Percentiles rank a stretch among this genome's conserved stretches.
Conservation (phyloP, 768 basidiomycete species). For the Tulasnella sp. region DNA sequence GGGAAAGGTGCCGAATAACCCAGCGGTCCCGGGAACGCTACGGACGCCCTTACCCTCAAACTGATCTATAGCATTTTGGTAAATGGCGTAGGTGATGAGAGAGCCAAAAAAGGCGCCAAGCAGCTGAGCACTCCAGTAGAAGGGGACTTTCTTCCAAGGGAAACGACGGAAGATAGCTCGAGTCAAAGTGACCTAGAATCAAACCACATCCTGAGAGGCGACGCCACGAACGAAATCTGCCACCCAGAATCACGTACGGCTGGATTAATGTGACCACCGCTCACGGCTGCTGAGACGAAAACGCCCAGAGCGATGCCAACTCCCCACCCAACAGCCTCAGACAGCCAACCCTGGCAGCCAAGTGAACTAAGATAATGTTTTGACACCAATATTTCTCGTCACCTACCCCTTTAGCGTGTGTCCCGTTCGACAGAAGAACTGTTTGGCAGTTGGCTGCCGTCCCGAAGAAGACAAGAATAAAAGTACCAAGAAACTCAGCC, state of each 20-base stretch:
- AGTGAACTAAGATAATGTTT: not conserved
- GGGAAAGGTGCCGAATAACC: slow-evolving; percentile 59
- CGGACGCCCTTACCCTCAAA: slow-evolving; percentile 43
- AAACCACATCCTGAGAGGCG: not conserved
- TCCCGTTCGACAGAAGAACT: slow-evolving; percentile 43
- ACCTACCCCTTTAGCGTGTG: slow-evolving; percentile 52
- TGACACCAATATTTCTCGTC: not conserved
- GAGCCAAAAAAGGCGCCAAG: slow-evolving; percentile 63
- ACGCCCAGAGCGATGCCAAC: slow-evolving; percentile 30
- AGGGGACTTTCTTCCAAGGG: slow-evolving; percentile 37
- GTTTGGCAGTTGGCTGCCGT: slow-evolving; percentile 57
- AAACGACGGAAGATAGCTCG: slow-evolving; percentile 30
- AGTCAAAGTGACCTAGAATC: slow-evolving; percentile 26
- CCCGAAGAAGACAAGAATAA: slow-evolving; percentile 37
- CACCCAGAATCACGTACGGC: not conserved
- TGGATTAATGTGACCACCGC: slow-evolving; percentile 30
- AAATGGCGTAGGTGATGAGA: slow-evolving; percentile 59
- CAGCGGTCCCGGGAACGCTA: slow-evolving; percentile 47
- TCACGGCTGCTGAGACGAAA: slow-evolving; percentile 26
- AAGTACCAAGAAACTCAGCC: slow-evolving; percentile 61
- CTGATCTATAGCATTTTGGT: slow-evolving; percentile 57
- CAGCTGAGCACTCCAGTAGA: slow-evolving; percentile 65
- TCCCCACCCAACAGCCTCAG: slow-evolving; percentile 28
- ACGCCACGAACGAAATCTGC: not conserved
- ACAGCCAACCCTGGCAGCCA: not conserved